Evolutionary conservation across 768 basidiomycete species (phyloP), one percentile per base, ranked within the genome.

Genomic region (Hemileccinum impolitum): DNA sequence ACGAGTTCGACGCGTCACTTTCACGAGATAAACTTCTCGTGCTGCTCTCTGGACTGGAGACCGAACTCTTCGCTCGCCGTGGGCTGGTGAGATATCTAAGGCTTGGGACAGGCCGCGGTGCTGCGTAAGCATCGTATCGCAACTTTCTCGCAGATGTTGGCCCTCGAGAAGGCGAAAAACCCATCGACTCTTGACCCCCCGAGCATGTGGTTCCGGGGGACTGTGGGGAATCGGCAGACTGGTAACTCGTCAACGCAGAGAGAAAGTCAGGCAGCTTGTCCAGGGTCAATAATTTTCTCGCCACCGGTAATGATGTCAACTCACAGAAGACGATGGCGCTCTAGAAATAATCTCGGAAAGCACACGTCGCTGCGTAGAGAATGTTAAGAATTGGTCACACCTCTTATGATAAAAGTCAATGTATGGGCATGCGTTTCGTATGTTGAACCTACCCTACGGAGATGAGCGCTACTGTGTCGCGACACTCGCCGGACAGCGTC

Each of bases 261-360:
- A 85, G 63, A 50, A 90, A 85, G 55, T 86, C 87, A 18, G 88
- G 89, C 38, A 90, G 76, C 90, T 90, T 57, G 25, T 43, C 31
- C 38, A 35, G 34, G 37, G 28, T 58, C 26, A 48, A 45, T 28
- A 9, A 53, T 34, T 46, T n/a, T 14, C 30, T 48, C 21, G 37
- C 39, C 45, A 47, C 21, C 9, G 25, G 57, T 12, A 26, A 21
- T 19, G 38, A 43, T 43, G 13, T 28, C 39, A 37, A 59, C 79
- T 54, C 59, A 87, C 87, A 28, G 87, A 79, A 43, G 79, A 70
- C 2, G 84, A 80, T 34, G 65, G 61, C 25, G 80, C 75, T n/a
- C 61, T 69, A 3, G 70, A 63, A 35, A 85, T 57, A 41, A 85
- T 74, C 12, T 73, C 66, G 17, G 63, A 51, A 17, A 90, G 73